Percentiles rank a stretch among this genome's conserved stretches.
Conservation (phyloP, 2,329 filamentous ascomycete species). For the Akanthomyces uredinophilus region DNA sequence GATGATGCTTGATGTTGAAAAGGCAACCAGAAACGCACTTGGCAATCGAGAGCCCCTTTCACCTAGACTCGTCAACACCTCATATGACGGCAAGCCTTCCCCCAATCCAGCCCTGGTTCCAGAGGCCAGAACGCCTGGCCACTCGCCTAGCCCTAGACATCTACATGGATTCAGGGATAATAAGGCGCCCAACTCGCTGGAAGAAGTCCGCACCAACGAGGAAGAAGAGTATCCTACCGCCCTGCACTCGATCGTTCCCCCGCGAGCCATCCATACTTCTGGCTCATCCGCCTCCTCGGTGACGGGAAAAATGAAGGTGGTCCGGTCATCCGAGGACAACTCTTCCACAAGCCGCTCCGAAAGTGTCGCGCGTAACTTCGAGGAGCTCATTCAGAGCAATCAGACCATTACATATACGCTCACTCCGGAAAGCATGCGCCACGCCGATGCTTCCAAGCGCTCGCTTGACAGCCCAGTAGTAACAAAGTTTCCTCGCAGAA, state of each 20-base stretch:
- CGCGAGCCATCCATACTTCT: conserved; percentile 41
- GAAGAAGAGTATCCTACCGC: conserved; percentile 22
- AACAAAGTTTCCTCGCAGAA: conserved; percentile 39
- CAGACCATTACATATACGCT: conserved; percentile 79
- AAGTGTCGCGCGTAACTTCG: conserved; percentile 64
- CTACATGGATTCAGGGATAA: not conserved
- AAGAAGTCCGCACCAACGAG: conserved; percentile 4
- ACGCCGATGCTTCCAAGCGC: conserved; percentile 54
- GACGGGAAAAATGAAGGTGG: conserved; percentile 46
- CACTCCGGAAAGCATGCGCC: conserved; percentile 73
- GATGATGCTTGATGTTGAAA: conserved; percentile 12
- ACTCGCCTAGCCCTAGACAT: conserved; percentile 6
- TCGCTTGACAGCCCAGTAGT: conserved; percentile 39
- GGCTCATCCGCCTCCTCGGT: conserved; percentile 48
- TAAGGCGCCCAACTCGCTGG: not conserved
- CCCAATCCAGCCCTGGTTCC: conserved; percentile 2
- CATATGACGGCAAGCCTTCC: conserved; percentile 9
- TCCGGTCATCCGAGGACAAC: conserved; percentile 56
- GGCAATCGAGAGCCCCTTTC: conserved; percentile 8
- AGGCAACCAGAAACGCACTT: conserved; percentile 1
- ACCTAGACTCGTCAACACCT: conserved; percentile 12
- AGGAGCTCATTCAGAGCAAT: conserved; percentile 75
- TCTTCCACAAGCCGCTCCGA: conserved; percentile 40
- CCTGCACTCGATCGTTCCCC: conserved; percentile 17
- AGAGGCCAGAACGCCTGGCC: not conserved